Evolutionary conservation across 139 green algal species (phyloP), one percentile per base, ranked within the genome.

Genomic region (Chlorella sp.): DNA sequence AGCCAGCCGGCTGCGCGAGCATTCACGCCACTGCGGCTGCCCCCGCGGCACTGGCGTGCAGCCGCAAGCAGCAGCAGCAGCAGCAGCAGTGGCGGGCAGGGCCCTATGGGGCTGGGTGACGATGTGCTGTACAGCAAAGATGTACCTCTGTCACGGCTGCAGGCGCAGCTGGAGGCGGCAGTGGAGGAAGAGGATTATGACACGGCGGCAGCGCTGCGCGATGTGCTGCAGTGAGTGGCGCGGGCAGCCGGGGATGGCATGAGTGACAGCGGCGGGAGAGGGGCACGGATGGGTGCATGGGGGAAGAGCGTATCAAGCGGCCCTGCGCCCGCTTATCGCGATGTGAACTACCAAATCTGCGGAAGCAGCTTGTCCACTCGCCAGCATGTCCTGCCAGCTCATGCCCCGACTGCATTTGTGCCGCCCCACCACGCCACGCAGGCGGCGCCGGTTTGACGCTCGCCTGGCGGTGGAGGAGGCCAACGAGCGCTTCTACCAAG

Each of bases 401-500:
- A 16, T 85, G 7, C 30, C 48, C 48, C 48, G 9, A 5, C 48
- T 57, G 48, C 9, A 9, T 9, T 57, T 5, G 7, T 9, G 48
- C 48, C 48, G 48, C 48, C 48, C 48, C 48, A 9, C n/a, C n/a
- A n/a, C n/a, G 9, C 57, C 36, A 9, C 34, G 73, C 88, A 95
- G 92, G 88, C 88, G 64, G 76, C 77, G 89, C 12, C 88, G 79
- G 40, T 83, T 92, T 48, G 94, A 98, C 42, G 83, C 82, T 21
- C 90, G 91, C 77, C 79, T 95, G 40, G 96, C 94, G 15, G 95
- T 99, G 19, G 93, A 97, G 81, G 96, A 97, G 69, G 97, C 96
- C 15, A 99, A 99, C 77, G 80, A 87, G 0, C 61, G 48, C 0
- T 99, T 99, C 71, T 99, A 99, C 83, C 89, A 86, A 14, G 96